Base-by-base conservation (phyloP, 768 basidiomycete genomes). In the Scleroderma bovista region DNA sequence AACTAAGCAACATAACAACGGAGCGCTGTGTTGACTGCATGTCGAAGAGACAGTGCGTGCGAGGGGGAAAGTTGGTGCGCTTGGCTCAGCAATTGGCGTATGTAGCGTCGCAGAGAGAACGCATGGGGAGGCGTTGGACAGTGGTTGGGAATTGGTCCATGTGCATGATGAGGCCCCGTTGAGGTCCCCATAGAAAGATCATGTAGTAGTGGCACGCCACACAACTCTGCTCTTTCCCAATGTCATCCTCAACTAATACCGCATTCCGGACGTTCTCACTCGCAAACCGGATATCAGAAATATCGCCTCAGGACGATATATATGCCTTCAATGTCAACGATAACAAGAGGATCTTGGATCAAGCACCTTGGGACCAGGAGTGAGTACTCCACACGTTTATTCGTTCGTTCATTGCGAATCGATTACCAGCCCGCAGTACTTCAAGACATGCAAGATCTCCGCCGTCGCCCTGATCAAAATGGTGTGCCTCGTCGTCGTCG, bases 381-480 rank as follows among this genome's bases (percentile, higher is more conserved):
- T 94, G 55, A 63, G 80, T 19, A 23, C 37, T 49, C 34, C 46
- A 17, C 11, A 8, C 22, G 13, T 33, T n/a, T 20, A 3, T 10
- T 20, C 24, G 24, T 33, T 26, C 36, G 22, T 44, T 24, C 37
- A 39, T 38, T 19, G 8, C 34, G 29, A n/a, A n/a, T n/a, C n/a
- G n/a, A 29, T 29, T 29, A 23, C 53, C 56, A 91, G 88, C 56
- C 84, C 85, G 1, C 83, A 87, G 57, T 84, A 84, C 71, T 88
- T 89, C 71, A 92, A 85, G 63, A 77, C 80, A 68, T 99, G 88
- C 69, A 94, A 91, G 72, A 98, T 99, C 59, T 95, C 93, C 0
- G 92, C 92, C 0, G 82, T 97, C 23, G 93, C 95, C 12, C 70
- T 99, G 47, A 91, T 98, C 59, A 99, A 98, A 78, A 97, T 97